These are phyloP conservation scores for Fusarium duplospermum DNA, from an alignment of 2,329 filamentous ascomycete species.

Conservation along the genomic window DNA sequence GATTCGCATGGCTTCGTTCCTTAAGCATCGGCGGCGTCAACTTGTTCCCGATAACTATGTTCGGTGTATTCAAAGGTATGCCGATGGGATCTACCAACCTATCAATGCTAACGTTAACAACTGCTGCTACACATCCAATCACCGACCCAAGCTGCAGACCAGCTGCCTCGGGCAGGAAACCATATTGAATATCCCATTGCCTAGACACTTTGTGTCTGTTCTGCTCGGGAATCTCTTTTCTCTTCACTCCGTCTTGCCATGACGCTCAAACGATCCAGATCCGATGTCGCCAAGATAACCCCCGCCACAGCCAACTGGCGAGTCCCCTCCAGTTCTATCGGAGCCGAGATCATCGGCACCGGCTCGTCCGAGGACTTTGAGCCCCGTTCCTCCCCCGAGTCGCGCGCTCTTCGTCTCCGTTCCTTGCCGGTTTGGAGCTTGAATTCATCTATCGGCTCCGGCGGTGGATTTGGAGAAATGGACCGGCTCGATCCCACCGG, in stretches of 20 bases:
- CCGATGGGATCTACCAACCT: slow-evolving; percentile 27
- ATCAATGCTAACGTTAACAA: slow-evolving; percentile 13
- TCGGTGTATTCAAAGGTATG: slow-evolving; percentile 27
- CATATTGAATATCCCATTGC: neutral
- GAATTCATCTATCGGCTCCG: slow-evolving; percentile 8
- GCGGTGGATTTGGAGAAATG: slow-evolving; percentile 24
- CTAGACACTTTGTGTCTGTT: slow-evolving; percentile 4
- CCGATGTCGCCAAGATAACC: slow-evolving; percentile 44
- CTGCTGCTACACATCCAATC: slow-evolving; percentile 23
- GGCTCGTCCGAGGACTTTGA: slow-evolving; percentile 38
- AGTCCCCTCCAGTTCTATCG: slow-evolving; percentile 33
- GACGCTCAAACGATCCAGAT: slow-evolving; percentile 49
- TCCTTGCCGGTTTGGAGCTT: slow-evolving; percentile 43
- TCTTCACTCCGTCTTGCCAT: slow-evolving; percentile 38
- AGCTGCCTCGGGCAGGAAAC: slow-evolving; percentile 34
- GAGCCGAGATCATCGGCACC: slow-evolving; percentile 33
- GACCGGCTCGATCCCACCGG: slow-evolving; percentile 31
- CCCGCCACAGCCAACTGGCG: slow-evolving; percentile 44
- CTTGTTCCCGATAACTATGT: slow-evolving; percentile 20
- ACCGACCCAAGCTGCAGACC: slow-evolving; percentile 29
- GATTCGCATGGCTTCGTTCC: slow-evolving; percentile 1
- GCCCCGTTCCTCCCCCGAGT: slow-evolving; percentile 41
- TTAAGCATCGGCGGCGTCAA: slow-evolving; percentile 15
- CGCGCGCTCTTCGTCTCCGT: slow-evolving; percentile 47
- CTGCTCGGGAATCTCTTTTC: slow-evolving; percentile 2